Conservation (phyloP, 768 basidiomycete species). For the Gloeostereum incarnatum region DNA sequence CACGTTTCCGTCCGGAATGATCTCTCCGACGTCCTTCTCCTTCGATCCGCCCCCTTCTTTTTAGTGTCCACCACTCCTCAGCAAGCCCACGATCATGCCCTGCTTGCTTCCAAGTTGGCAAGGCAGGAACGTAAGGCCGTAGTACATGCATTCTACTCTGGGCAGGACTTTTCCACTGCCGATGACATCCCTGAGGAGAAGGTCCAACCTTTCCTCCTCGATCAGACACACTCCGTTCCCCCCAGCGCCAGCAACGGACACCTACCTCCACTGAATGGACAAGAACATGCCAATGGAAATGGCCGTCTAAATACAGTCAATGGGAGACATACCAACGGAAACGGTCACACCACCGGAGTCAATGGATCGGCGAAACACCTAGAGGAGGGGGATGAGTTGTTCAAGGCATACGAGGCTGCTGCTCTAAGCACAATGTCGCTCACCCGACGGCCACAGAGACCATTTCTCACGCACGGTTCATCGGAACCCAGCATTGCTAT, state of each 20-base stretch:
- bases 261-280: not conserved
- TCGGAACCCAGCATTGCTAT: slow-evolving; percentile 56
- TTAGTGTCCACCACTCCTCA: slow-evolving; percentile 69
- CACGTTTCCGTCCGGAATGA: slow-evolving; percentile 60
- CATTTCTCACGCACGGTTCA: slow-evolving; percentile 43
- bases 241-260: not conserved
- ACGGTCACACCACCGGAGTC: slow-evolving; percentile 8
- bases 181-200: slow-evolving; percentile 50
- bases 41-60: slow-evolving; percentile 76
- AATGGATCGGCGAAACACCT: slow-evolving; percentile 20
- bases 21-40: slow-evolving; percentile 65
- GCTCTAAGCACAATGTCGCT: slow-evolving; percentile 55
- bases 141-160: slow-evolving; percentile 73
- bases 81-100: slow-evolving; percentile 83
- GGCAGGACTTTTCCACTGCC: slow-evolving; percentile 24
- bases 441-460: slow-evolving; percentile 49
- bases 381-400: slow-evolving; percentile 21
- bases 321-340: not conserved
- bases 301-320: slow-evolving; percentile 4
- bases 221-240: slow-evolving; percentile 4
- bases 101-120: slow-evolving; percentile 79
- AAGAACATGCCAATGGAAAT: not conserved
- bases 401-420: slow-evolving; percentile 59
- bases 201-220: slow-evolving; percentile 51
- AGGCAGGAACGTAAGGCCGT: slow-evolving; percentile 62